Conservation (phyloP, 106 monocot genomes). For the Dendrobium huoshanense region DNA sequence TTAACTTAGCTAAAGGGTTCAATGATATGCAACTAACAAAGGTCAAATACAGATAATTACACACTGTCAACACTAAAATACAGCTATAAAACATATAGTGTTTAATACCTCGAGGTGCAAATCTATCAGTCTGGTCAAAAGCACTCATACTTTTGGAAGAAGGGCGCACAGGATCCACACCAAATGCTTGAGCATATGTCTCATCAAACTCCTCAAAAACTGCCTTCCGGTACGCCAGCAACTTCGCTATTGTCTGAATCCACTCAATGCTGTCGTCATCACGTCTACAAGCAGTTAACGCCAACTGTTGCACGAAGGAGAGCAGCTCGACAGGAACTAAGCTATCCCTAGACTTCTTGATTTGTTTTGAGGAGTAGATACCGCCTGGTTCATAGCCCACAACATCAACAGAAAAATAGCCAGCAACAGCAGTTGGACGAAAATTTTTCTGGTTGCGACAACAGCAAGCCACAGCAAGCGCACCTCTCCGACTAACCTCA, state of each 20-base stretch:
- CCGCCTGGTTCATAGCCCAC: slow-evolving; percentile 48
- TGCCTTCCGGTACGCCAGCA: slow-evolving; percentile 36
- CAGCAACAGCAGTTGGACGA: slow-evolving; percentile 22
- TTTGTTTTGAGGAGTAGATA: slow-evolving; percentile 55
- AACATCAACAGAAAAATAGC: slow-evolving; percentile 57
- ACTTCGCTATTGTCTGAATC: slow-evolving; percentile 18
- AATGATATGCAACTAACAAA: slow-evolving; percentile 1
- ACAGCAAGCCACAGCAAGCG: slow-evolving; percentile 58
- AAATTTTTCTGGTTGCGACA: slow-evolving; percentile 52
- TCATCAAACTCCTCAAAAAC: slow-evolving; percentile 58
- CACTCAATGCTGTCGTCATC: slow-evolving; percentile 16
- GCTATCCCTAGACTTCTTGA: slow-evolving; percentile 34
- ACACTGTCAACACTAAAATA: slow-evolving; percentile 18
- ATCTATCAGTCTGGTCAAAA: slow-evolving; percentile 19
- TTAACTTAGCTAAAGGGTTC: slow-evolving; percentile 5
- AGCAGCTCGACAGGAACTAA: slow-evolving; percentile 38
- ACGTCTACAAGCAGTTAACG: slow-evolving; percentile 16
- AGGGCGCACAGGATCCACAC: slow-evolving; percentile 32
- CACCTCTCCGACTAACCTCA: slow-evolving; percentile 47
- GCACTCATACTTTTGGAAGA: slow-evolving; percentile 7
- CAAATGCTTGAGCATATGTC: slow-evolving; percentile 64
- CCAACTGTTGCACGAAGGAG: slow-evolving; percentile 29
- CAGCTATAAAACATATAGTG: slow-evolving; percentile 14
- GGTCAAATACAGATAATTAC: slow-evolving; percentile 9
- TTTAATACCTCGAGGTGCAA: slow-evolving; percentile 53